Evolutionary conservation across 352 stramenopile genomes (phyloP).

Genomic region (Stramenopiles sp.): DNA sequence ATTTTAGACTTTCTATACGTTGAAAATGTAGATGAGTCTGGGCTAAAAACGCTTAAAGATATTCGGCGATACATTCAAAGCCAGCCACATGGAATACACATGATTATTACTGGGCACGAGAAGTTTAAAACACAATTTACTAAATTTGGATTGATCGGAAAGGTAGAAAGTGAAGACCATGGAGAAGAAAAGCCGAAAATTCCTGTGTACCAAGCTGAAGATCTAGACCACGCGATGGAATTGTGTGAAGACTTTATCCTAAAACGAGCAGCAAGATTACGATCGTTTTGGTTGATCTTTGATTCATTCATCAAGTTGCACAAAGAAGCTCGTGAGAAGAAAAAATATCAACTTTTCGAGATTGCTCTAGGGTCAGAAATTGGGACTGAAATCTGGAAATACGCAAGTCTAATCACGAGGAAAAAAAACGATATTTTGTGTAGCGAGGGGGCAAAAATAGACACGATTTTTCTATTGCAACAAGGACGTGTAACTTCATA

Average conservation of each 20-base stretch:
- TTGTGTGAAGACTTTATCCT: neutral
- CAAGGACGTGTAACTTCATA: neutral
- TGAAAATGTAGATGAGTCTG: neutral
- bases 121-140: neutral
- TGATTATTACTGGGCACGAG: neutral
- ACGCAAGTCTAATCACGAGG: neutral
- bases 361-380: neutral
- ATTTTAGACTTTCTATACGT: neutral
- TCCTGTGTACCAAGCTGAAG: neutral
- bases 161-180: no score
- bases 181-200: neutral
- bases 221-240: neutral
- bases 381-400: neutral
- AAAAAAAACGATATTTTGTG: neutral
- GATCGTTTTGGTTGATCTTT: neutral
- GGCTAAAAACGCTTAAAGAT: neutral
- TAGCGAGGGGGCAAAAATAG: neutral
- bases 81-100: neutral
- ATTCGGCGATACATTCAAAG: neutral
- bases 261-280: neutral
- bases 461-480: neutral
- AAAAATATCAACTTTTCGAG: neutral
- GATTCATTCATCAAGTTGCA: neutral
- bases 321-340: neutral
- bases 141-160: neutral